Evolutionary conservation across 208 protist genomes (phyloP).

Genomic region (Acanthamoeba lugdunensis): DNA sequence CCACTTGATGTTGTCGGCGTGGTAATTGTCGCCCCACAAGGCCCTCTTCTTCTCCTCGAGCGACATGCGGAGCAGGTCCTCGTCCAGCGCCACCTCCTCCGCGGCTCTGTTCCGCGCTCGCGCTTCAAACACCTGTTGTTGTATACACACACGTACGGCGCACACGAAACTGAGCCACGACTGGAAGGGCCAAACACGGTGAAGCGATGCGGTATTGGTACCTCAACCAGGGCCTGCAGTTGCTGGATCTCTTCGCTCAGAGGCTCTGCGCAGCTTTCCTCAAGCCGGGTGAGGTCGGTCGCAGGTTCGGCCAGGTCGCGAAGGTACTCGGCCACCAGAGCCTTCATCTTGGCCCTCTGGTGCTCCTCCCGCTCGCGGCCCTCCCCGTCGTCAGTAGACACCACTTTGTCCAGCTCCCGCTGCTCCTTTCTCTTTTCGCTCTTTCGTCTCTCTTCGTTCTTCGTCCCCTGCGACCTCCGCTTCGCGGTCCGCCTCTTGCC

Average conservation of each 20-base stretch:
- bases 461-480: not conserved
- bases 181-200: not conserved
- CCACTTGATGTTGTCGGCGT: not conserved
- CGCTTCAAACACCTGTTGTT: not conserved
- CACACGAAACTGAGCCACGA: not conserved
- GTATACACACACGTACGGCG: not conserved
- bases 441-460: not conserved
- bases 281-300: not conserved
- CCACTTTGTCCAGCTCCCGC: not conserved
- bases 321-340: not conserved
- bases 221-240: not conserved
- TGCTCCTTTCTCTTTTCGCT: not conserved
- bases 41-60: not conserved
- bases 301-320: not conserved
- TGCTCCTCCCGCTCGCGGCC: not conserved
- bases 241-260: not conserved
- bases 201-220: not conserved
- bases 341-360: not conserved
- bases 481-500: not conserved
- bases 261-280: not conserved
- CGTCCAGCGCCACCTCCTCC: not conserved
- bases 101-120: not conserved
- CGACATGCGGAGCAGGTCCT: not conserved
- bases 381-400: too few relatives aligned
- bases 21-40: constrained; percentile 1